These are phyloP conservation scores for Simmondsia chinensis DNA, from an alignment of 148 eudicot genomes.

Conservation along the genomic window DNA sequence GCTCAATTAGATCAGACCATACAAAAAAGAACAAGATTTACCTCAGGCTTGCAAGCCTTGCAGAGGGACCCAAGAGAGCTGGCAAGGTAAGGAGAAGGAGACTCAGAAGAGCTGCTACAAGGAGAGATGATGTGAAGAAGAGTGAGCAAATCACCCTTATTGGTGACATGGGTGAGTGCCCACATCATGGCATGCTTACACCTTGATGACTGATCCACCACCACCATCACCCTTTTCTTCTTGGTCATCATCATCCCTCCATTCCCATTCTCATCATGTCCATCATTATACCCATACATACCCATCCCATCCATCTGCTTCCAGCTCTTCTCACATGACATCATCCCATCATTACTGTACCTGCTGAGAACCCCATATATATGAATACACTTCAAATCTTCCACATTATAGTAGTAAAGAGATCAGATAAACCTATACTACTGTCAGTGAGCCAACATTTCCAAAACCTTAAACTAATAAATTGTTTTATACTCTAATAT, in stretches of 20 bases:
- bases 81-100: conserved; percentile 39
- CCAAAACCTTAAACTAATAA: no score
- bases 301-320: conserved; percentile 48
- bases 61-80: conserved; percentile 76
- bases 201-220: conserved; percentile 64
- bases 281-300: conserved; percentile 14
- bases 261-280: neutral
- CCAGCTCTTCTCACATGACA: no score
- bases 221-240: conserved; percentile 95
- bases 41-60: conserved; percentile 91
- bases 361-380: no score
- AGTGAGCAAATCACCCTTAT: conserved; percentile 77
- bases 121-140: conserved; percentile 54
- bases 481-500: no score
- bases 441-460: no score
- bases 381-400: no score
- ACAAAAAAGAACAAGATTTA: neutral
- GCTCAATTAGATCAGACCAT: neutral
- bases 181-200: conserved; percentile 95
- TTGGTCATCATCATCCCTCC: conserved; percentile 17
- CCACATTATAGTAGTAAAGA: no score
- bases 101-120: conserved; percentile 6
- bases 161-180: conserved; percentile 85
- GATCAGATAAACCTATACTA: no score
- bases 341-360: no score